Evolutionary conservation across 1,284 basidiomycete genomes (phyloP), one percentile per base, ranked within the genome.

Genomic region (Athelia psychrophila): DNA sequence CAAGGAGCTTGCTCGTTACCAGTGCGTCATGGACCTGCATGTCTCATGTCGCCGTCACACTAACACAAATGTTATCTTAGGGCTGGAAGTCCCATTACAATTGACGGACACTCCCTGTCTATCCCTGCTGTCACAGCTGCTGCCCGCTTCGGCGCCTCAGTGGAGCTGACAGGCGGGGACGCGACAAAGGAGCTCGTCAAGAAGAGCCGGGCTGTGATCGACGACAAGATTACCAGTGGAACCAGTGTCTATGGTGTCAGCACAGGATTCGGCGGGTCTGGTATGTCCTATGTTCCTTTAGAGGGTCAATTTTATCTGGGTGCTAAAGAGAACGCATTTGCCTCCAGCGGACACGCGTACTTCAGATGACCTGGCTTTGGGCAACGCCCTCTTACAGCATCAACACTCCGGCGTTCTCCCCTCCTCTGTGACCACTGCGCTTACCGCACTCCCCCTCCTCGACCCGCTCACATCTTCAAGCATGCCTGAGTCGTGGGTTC

Each of bases 401-500:
- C 80, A 81, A 59, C 76, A 80, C 48, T 61, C 66, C 32, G 78
- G 78, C 40, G 65, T 79, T 10, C 63, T 79, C n/a, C 76, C 78
- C 2, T 69, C 72, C 3, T 61, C 67, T 47, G 62, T 64, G 22
- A 53, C 52, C 19, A 24, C 16, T 23, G 52, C 59, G 5, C 64
- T 59, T 47, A 44, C 60, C n/a, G 61, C 57, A 10, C 66, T 70
- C 33, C 74, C 75, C 27, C 68, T 74, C 18, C 53, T 67, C 36
- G 71, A 73, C 50, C 70, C 75, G 3, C 59, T 74, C 42, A 61
- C 70, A 4, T 70, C 72, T 32, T 70, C 71, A 48, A 72, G 71
- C 60, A 79, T 81, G 74, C 82, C 81, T 30, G 74, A 79, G 58
- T 68, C 80, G 3, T 83, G 81, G 75, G 80, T 82, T 5, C 75